Conservation (phyloP, 2,329 filamentous ascomycete genomes). For the Verticillium albo-atrum region DNA sequence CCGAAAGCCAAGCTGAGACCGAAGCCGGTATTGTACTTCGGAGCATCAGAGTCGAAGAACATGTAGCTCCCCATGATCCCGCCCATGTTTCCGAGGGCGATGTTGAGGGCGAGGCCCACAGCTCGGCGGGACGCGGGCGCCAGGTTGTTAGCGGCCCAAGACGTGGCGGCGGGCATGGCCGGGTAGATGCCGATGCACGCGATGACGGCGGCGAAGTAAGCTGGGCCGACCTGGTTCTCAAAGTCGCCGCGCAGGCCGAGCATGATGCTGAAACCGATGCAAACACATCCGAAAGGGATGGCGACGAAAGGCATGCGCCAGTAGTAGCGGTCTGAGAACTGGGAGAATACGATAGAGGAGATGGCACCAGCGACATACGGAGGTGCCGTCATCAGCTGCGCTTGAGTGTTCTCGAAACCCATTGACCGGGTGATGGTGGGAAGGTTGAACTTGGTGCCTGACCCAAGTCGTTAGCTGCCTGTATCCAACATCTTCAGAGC, state of each 20-base stretch:
- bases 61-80: conserved; percentile 35
- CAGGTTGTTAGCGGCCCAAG: conserved; percentile 68
- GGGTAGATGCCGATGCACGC: conserved; percentile 61
- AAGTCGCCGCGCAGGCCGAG: conserved; percentile 56
- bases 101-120: conserved; percentile 32
- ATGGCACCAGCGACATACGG: conserved; percentile 58
- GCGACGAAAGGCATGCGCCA: conserved; percentile 66
- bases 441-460: conserved; percentile 21
- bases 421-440: conserved; percentile 14
- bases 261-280: conserved; percentile 51
- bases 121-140: conserved; percentile 33
- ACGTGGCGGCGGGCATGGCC: conserved; percentile 56
- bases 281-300: conserved; percentile 50
- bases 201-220: not conserved
- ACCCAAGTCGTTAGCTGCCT: conserved; percentile 31
- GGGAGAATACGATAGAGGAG: conserved; percentile 59
- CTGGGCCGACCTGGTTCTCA: conserved; percentile 7
- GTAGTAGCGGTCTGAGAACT: conserved; percentile 59
- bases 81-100: conserved; percentile 32
- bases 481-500: conserved; percentile 23
- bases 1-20: conserved; percentile 26
- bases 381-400: conserved; percentile 51
- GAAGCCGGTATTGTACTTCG: conserved; percentile 29
- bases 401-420: conserved; percentile 13
- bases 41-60: conserved; percentile 27